Evolutionary conservation across 306 rosid species (phyloP), one percentile per base, ranked within the genome.

Genomic region (Lagenaria siceraria): DNA sequence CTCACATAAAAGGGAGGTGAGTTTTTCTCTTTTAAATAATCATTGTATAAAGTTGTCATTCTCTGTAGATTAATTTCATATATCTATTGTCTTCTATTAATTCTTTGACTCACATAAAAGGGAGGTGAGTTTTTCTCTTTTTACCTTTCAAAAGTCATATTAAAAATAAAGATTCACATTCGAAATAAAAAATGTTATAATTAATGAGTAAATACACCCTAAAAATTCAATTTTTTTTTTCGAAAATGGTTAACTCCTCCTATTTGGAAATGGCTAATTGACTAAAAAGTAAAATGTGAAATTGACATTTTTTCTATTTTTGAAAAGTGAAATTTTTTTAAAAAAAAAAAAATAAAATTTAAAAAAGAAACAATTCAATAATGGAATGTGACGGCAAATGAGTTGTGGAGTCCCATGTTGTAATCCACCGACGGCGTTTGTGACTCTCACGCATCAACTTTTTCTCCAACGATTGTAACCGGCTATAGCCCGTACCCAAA

Each of bases 371-470:
- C 0, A 63, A 7, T 19, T 40, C 2, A 46, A 70, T 70, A 42
- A 46, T 70, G 76, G 56, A 70, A 46, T 8, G 56, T 71, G 42
- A 46, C 24, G 58, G 76, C 14, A 13, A 69, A 46, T 58, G 15
- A 27, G 15, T 15, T 71, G 59, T 71, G 76, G 59, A 71, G 76
- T 48, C 76, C 53, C 76, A 71, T 71, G 59, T 71, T 70, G 76
- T 46, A 25, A 51, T 48, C 59, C 76, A 71, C 76, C 76, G 76
- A 71, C 76, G 76, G 42, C 59, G 59, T 70, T 70, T 15, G 74
- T 68, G 74, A 68, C 74, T 68, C 54, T 68, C 74, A 21, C 74
- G n/a, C 56, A 24, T 13, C 12, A 43, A 70, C 75, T 25, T 46
- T 69, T 70, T 40, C 2, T 68, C n/a, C n/a, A 18, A 66, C 53